A percentile compares a stretch with the other conserved stretches of the same genome.
Conservation (phyloP, 768 basidiomycete species). For the Serendipita sp. region DNA sequence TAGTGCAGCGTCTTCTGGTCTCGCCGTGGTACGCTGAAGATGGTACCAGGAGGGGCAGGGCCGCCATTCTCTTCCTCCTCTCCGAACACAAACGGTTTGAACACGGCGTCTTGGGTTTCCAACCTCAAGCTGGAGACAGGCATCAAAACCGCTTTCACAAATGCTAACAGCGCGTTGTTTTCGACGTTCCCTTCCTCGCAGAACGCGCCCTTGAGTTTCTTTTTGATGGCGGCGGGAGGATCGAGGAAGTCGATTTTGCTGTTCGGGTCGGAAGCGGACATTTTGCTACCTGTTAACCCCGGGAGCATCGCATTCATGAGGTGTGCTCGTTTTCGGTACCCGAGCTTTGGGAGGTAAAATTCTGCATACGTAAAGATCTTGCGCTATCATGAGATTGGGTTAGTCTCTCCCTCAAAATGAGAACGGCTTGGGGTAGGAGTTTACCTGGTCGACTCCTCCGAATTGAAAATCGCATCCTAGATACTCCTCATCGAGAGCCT, state of each 20-base stretch:
- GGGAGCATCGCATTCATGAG: conserved; percentile 99
- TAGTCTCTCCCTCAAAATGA: neutral
- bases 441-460: conserved; percentile 90
- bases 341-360: conserved; percentile 82
- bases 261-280: conserved; percentile 96
- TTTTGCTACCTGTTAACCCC: conserved; percentile 86
- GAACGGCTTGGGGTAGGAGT: conserved; percentile 13
- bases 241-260: conserved; percentile 98
- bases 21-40: conserved; percentile 65
- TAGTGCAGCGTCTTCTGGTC: conserved; percentile 67
- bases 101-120: conserved; percentile 31
- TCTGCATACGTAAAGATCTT: conserved; percentile 99
- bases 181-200: conserved; percentile 84
- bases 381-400: conserved; percentile 34
- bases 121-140: conserved; percentile 66
- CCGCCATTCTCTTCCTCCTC: conserved; percentile 30
- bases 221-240: conserved; percentile 60
- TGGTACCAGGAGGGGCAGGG: conserved; percentile 54
- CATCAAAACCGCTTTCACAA: conserved; percentile 75
- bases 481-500: conserved; percentile 96
- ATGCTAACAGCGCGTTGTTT: conserved; percentile 80
- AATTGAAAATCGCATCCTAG: conserved; percentile 94
- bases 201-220: conserved; percentile 83
- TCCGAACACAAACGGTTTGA: conserved; percentile 24
- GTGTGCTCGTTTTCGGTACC: conserved; percentile 88